Percentiles rank a stretch among this genome's conserved stretches.
phyloP scores from a whole-genome alignment of 225 moss, liverwort and hornwort species.

The Pseudisothecium myosuroides region DNA sequence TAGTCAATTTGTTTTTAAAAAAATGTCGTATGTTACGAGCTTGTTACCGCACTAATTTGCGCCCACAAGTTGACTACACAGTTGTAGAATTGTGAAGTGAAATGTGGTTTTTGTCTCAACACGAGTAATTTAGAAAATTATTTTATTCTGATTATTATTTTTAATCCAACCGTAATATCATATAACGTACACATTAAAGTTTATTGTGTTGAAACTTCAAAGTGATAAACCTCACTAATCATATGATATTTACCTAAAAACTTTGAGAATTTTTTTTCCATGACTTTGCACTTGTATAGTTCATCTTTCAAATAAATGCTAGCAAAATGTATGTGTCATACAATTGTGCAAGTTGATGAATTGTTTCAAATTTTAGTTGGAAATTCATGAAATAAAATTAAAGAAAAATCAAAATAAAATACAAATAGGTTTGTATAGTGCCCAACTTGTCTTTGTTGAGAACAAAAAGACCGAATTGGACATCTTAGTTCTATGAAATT shows the following conservation, averaged over 20 bases:
- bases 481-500: too few species aligned
- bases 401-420: too few species aligned
- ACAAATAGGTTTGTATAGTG: too few species aligned
- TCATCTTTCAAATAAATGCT: neutral
- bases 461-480: too few species aligned
- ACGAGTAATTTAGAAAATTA: rapidly evolving
- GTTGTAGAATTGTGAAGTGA: neutral
- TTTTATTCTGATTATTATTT: neutral
- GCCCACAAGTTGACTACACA: neutral
- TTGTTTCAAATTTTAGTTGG: too few species aligned
- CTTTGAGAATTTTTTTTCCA: too few species aligned
- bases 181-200: neutral
- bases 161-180: neutral
- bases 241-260: neutral
- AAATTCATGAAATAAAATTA: too few species aligned
- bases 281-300: neutral
- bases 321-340: too few species aligned
- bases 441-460: rapidly evolving
- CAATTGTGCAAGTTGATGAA: too few species aligned
- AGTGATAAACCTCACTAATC: neutral
- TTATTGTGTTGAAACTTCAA: neutral
- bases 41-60: neutral
- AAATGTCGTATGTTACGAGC: neutral
- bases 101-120: neutral
- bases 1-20: too few species aligned